A percentile compares a stretch with the other conserved stretches of the same genome.
Evolutionary conservation across 169 alveolate species (phyloP).

Genomic region (Plasmodium sp.): DNA sequence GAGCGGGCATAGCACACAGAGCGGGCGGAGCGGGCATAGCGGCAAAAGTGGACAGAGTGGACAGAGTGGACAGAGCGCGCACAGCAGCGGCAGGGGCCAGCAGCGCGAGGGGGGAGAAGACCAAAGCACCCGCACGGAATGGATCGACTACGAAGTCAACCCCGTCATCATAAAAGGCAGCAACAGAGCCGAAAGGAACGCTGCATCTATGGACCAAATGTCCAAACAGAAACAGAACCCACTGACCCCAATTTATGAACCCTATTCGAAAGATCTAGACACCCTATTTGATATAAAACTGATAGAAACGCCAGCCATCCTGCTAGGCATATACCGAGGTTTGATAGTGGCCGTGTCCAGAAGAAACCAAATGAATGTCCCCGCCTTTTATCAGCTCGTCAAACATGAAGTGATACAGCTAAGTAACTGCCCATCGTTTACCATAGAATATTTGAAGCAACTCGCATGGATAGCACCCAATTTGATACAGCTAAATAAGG

Average conservation of each 20-base stretch:
- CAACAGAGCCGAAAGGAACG: not conserved
- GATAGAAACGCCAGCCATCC: conserved; percentile 3
- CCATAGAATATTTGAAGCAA: conserved; percentile 31
- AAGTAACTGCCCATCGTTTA: conserved; percentile 11
- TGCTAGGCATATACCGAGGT: conserved; percentile 19
- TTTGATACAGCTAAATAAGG: conserved; percentile 72
- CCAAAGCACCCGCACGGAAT: not conserved
- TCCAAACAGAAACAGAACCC: conserved; percentile 67
- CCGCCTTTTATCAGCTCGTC: conserved; percentile 42
- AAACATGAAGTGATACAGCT: conserved; percentile 29
- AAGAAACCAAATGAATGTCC: conserved; percentile 52
- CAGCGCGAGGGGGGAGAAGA: not conserved
- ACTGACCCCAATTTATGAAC: conserved; percentile 19
- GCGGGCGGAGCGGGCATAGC: not conserved
- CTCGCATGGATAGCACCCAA: conserved; percentile 72
- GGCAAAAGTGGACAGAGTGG: not conserved
- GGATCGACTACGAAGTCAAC: conserved; percentile 69
- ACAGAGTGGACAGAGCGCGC: not conserved
- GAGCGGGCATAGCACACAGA: not conserved
- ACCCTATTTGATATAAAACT: conserved; percentile 25
- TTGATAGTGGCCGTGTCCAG: conserved; percentile 42
- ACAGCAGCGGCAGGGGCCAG: not conserved
- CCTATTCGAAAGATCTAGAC: conserved; percentile 65
- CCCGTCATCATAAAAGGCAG: conserved; percentile 36
- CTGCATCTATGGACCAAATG: conserved; percentile 26